Conservation (phyloP, 768 basidiomycete species). For the Kwoniella sp. region DNA sequence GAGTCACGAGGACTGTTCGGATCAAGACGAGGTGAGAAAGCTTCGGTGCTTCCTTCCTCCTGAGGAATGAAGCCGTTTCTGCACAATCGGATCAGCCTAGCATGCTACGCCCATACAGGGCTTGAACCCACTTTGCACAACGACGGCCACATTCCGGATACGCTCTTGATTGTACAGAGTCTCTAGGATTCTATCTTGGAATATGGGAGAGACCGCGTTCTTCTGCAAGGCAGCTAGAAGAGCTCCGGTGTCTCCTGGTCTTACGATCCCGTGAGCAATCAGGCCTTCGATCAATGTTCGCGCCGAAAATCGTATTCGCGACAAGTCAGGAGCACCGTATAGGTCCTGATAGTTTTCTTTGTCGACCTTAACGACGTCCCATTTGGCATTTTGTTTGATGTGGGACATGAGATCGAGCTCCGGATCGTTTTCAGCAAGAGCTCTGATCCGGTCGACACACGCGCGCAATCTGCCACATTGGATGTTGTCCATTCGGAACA, state of each 20-base stretch:
- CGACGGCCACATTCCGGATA: slow-evolving; percentile 37
- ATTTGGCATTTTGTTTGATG: not conserved
- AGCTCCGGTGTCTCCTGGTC: slow-evolving; percentile 30
- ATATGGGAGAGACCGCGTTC: slow-evolving; percentile 20
- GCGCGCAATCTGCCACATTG: slow-evolving; percentile 12
- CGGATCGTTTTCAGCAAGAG: slow-evolving; percentile 38
- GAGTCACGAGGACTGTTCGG: slow-evolving; percentile 47
- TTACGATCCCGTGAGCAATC: slow-evolving; percentile 47
- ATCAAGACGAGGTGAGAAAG: slow-evolving; percentile 42
- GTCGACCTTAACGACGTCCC: slow-evolving; percentile 25
- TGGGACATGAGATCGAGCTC: slow-evolving; percentile 36
- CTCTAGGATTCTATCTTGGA: slow-evolving; percentile 45
- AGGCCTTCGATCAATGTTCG: slow-evolving; percentile 50
- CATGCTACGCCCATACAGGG: not conserved
- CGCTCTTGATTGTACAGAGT: slow-evolving; percentile 48
- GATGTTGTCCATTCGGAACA: slow-evolving; percentile 21
- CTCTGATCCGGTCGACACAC: slow-evolving; percentile 32
- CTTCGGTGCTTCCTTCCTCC: slow-evolving; percentile 15
- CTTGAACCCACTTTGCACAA: slow-evolving; percentile 39
- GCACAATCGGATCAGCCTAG: not conserved
- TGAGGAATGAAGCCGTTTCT: slow-evolving; percentile 37
- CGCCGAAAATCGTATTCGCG: slow-evolving; percentile 35
- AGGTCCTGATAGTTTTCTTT: not conserved
- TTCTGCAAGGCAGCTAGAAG: slow-evolving; percentile 29
- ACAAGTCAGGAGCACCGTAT: slow-evolving; percentile 31